These are phyloP conservation scores for Ambrosia trifida DNA, from an alignment of 129 eudicot genomes.

Conservation along the genomic window DNA sequence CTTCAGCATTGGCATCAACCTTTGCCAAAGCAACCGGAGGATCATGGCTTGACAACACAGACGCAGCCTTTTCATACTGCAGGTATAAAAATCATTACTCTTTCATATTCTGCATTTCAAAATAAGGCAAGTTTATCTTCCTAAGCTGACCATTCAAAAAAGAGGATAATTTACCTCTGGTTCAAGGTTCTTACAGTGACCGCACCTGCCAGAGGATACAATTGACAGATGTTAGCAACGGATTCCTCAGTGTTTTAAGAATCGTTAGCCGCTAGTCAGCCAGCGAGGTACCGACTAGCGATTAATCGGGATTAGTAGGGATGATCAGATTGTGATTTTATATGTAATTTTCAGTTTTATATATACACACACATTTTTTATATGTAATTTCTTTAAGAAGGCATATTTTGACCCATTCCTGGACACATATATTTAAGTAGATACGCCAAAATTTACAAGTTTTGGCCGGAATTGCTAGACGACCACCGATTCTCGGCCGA, in stretches of 20 bases:
- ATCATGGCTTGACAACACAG: slow-evolving; percentile 66
- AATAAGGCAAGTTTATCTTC: neutral
- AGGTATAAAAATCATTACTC: slow-evolving; percentile 13
- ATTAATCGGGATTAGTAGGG: too few species aligned
- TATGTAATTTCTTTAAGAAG: too few species aligned
- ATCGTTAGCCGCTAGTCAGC: too few species aligned
- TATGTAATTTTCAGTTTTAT: too few species aligned
- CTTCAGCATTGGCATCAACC: slow-evolving; percentile 75
- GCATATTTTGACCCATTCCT: too few species aligned
- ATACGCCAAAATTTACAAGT: too few species aligned
- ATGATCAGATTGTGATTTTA: too few species aligned
- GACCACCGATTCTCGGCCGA: too few species aligned
- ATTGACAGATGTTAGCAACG: slow-evolving; percentile 7
- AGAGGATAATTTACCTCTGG: slow-evolving; percentile 65
- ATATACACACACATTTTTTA: too few species aligned
- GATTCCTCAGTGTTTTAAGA: neutral
- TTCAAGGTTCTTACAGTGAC: slow-evolving; percentile 72
- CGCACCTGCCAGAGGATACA: slow-evolving; percentile 51
- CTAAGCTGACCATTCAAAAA: neutral
- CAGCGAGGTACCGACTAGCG: too few species aligned
- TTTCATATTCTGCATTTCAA: neutral
- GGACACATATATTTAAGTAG: too few species aligned
- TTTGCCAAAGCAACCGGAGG: slow-evolving; percentile 80
- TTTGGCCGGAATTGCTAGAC: too few species aligned
- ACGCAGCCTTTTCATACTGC: slow-evolving; percentile 88